These are phyloP conservation scores for Magnolia sinica DNA, from an alignment of 164 flowering plant genomes.

Conservation along the genomic window DNA sequence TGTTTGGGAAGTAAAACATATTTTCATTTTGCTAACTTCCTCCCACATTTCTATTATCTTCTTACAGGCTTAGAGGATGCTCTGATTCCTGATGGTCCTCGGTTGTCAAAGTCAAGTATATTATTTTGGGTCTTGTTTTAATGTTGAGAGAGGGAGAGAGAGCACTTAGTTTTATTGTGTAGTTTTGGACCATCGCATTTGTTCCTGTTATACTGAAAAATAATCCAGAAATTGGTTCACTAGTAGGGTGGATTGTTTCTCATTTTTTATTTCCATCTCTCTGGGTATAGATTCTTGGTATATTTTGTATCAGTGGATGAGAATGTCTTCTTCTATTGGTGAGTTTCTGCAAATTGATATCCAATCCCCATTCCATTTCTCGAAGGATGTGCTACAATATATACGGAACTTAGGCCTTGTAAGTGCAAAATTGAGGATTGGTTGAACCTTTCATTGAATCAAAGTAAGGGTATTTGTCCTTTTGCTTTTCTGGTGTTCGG, in stretches of 20 bases:
- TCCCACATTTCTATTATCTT: neutral
- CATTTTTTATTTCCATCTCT: neutral
- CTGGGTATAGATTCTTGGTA: neutral
- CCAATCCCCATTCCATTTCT: too few species aligned
- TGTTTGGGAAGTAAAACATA: neutral
- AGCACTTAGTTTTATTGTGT: neutral
- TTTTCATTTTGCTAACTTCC: neutral
- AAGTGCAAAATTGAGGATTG: too few species aligned
- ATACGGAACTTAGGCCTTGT: too few species aligned
- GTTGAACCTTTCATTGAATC: too few species aligned
- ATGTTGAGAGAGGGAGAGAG: neutral
- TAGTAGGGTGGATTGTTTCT: neutral
- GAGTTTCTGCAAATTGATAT: too few species aligned
- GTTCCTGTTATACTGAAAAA: neutral
- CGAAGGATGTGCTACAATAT: too few species aligned
- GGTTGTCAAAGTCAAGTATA: neutral
- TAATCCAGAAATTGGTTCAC: conserved; percentile 7
- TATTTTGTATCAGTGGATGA: too few species aligned
- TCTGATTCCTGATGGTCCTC: neutral
- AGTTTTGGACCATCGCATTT: conserved; percentile 3
- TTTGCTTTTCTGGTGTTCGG: too few species aligned
- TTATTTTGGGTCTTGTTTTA: conserved; percentile 5
- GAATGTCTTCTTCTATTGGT: too few species aligned
- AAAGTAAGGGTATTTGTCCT: too few species aligned
- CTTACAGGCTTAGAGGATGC: conserved; percentile 14